A percentile compares a stretch with the other conserved stretches of the same genome.
These are phyloP conservation scores for Lactarius vividus DNA, from an alignment of 768 basidiomycete genomes.

Conservation along the genomic window DNA sequence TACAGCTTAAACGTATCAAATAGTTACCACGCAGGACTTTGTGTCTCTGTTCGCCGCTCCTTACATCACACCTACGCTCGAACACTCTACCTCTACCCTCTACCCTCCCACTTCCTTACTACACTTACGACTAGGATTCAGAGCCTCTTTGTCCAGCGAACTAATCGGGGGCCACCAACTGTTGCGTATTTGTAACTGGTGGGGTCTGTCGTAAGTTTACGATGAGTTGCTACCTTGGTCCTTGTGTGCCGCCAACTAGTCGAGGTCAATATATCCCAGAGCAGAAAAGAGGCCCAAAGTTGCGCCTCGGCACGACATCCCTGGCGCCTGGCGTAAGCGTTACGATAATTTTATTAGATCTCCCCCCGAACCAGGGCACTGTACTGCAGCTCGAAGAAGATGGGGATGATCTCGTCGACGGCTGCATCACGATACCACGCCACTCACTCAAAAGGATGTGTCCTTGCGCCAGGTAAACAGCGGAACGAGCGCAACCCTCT, in stretches of 20 bases:
- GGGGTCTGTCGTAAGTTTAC: not conserved
- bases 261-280: not conserved
- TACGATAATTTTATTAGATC: not conserved
- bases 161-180: not conserved
- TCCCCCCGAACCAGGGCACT: not conserved
- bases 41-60: too few relatives aligned
- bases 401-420: not conserved
- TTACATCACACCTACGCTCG: too few relatives aligned
- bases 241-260: not conserved
- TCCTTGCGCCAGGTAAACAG: not conserved
- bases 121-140: too few relatives aligned
- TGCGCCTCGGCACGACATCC: not conserved
- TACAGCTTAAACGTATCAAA: slow-evolving; percentile 40
- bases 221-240: not conserved
- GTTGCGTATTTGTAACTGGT: not conserved
- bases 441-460: not conserved
- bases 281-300: not conserved
- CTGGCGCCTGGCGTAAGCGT: not conserved
- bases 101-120: too few relatives aligned
- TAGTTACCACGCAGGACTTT: slow-evolving; percentile 20
- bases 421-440: not conserved
- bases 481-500: not conserved
- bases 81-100: too few relatives aligned
- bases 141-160: not conserved
- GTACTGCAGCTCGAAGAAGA: not conserved